Evolutionary conservation across 1,284 basidiomycete genomes (phyloP).

Genomic region (Pterula multifida): DNA sequence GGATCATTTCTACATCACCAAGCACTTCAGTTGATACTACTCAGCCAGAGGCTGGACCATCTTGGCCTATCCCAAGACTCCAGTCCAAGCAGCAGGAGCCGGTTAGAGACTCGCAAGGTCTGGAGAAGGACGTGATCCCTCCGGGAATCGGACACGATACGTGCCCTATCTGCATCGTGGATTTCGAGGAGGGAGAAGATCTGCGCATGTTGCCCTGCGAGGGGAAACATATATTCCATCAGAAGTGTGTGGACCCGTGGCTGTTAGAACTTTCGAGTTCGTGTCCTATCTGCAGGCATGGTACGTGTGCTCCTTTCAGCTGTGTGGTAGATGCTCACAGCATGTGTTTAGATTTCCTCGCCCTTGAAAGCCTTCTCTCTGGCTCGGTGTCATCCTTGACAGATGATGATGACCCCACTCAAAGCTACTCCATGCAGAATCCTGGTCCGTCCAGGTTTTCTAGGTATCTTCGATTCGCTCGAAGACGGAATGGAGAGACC

Average conservation of each 20-base stretch:
- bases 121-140: constrained; percentile 30
- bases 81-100: background rate
- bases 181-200: constrained; percentile 89
- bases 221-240: constrained; percentile 81
- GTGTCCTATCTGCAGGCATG: constrained; percentile 85
- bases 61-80: background rate
- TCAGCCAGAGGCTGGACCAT: background rate
- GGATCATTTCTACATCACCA: background rate
- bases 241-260: constrained; percentile 77
- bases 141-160: constrained; percentile 68
- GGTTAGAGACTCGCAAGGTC: background rate
- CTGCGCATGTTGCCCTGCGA: constrained; percentile 82
- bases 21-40: background rate
- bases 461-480: constrained; percentile 7
- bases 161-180: constrained; percentile 88
- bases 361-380: constrained; percentile 34
- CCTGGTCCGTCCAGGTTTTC: constrained; percentile 3
- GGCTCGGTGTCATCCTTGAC: constrained; percentile 14
- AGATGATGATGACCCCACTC: background rate
- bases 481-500: background rate
- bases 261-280: constrained; percentile 80
- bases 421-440: background rate
- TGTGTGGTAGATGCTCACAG: background rate
- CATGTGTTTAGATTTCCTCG: constrained; percentile 27
- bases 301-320: constrained; percentile 25